These are phyloP conservation scores for Symbiodinium pilosum DNA, from an alignment of 73 alveolate genomes.

Conservation along the genomic window DNA sequence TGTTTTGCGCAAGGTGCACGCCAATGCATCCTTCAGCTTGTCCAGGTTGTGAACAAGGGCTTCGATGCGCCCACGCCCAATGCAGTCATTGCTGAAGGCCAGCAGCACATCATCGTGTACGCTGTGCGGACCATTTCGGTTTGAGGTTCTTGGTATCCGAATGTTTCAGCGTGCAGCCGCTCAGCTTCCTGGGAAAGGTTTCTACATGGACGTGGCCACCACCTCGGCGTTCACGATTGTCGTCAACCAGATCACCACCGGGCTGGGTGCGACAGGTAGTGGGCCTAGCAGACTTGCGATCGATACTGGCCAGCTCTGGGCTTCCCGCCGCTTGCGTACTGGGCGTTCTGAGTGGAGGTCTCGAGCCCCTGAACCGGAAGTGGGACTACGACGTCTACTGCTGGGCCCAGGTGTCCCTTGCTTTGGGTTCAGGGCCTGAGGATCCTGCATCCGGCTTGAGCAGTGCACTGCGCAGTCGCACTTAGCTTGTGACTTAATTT, in stretches of 20 bases:
- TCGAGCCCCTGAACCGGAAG: constrained; percentile 52
- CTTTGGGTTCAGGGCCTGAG: no score
- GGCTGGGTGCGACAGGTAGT: constrained; percentile 56
- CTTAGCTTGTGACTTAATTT: no score
- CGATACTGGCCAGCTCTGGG: no score
- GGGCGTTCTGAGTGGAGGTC: no score
- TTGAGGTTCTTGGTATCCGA: no score
- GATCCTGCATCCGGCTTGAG: no score
- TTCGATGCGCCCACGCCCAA: constrained; percentile 75
- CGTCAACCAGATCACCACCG: constrained; percentile 69
- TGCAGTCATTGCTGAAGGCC: constrained; percentile 69
- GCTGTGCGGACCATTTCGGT: background rate
- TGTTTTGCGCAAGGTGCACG: no score
- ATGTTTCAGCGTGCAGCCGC: no score
- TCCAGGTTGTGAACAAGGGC: constrained; percentile 55
- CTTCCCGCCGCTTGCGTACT: background rate
- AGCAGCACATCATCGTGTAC: no score
- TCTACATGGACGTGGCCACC: constrained; percentile 24
- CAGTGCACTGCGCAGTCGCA: no score
- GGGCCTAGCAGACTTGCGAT: background rate
- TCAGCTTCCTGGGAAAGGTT: constrained; percentile 11
- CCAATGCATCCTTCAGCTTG: no score
- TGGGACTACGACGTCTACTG: constrained; percentile 94
- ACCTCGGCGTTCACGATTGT: constrained; percentile 23
- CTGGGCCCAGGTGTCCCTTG: constrained; percentile 51